Conservation (phyloP, 2,329 filamentous ascomycete species). For the Trichophaea hybrida region DNA sequence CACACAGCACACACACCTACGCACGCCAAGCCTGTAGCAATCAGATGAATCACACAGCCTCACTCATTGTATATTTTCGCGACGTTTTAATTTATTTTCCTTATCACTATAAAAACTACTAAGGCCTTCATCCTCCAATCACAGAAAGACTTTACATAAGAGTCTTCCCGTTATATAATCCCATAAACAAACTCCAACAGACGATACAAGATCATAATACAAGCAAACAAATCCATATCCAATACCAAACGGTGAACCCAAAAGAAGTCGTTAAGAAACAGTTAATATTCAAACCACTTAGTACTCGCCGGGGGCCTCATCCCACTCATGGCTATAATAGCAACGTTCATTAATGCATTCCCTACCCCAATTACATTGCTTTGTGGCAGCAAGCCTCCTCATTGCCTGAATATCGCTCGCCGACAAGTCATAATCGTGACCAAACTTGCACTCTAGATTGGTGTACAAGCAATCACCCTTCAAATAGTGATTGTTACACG, state of each 20-base stretch:
- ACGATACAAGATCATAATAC: not conserved
- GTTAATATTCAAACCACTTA: not conserved
- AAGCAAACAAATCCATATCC: not conserved
- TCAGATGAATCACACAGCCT: not conserved
- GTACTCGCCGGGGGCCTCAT: not conserved
- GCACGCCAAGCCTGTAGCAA: not conserved
- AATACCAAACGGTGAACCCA: not conserved
- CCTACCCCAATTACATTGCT: slow-evolving; percentile 17
- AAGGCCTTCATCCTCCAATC: not conserved
- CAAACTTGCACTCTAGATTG: slow-evolving; percentile 18
- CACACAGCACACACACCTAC: not conserved
- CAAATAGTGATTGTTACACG: slow-evolving; percentile 22
- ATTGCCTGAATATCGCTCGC: slow-evolving; percentile 15
- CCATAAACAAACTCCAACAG: not conserved
- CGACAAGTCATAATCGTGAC: slow-evolving; percentile 17
- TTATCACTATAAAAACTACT: not conserved
- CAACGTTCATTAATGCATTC: slow-evolving; percentile 19
- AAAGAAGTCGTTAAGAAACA: not conserved
- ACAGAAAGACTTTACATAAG: not conserved
- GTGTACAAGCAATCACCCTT: slow-evolving; percentile 13
- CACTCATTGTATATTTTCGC: not conserved
- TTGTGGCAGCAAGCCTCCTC: slow-evolving; percentile 15
- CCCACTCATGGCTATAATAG: slow-evolving; percentile 43
- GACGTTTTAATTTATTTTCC: not conserved
- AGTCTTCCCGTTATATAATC: not conserved